Evolutionary conservation across 2,329 filamentous ascomycete species (phyloP), one percentile per base, ranked within the genome.

Genomic region (Cytospora paraplurivora): DNA sequence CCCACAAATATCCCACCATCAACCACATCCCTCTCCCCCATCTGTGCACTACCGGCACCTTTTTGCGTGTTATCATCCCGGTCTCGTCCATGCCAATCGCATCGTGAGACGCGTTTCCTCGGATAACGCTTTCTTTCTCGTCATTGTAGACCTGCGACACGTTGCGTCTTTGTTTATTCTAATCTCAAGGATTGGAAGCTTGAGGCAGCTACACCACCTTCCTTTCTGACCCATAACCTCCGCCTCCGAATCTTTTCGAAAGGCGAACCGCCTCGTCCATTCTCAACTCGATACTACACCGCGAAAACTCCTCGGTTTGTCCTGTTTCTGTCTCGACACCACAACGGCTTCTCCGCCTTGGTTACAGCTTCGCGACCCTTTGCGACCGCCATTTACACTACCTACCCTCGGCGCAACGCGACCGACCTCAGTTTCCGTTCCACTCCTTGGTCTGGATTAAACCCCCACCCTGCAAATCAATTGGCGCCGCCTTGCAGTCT

Each of bases 321-420:
- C 63, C 50, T 33, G 56, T 52, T 60, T 32, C 41, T 35, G 41
- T 32, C 38, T 51, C 49, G 61, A 61, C 44, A 47, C 53, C 33
- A 51, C 52, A 35, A 50, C 53, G 17, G 50, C 35, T 13, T 53
- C 54, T 47, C 38, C 61, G 56, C 61, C 53, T 52, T 27, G 35
- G 38, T 32, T 17, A 19, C 27, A 44, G 35, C 47, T 44, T 51
- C 64, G 64, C 62, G 64, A 62, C 51, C 19, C 50, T 27, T 54
- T 61, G 64, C 60, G 63, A 63, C 51, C 17, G 50, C 56, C 21
- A 21, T 27, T 47, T 37, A 54, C 15, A 21, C 41, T 34, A 50
- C 27, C 51, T 91, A 91, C 3, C 91, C 91, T n/a, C 90, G 88
- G 17, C 91, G 91, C 1, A 88, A 88, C 67, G 87, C 92, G 69